Percentiles rank a stretch among this genome's conserved stretches.
Conservation (phyloP, 331 rosid genomes). For the Quercus phellos region DNA sequence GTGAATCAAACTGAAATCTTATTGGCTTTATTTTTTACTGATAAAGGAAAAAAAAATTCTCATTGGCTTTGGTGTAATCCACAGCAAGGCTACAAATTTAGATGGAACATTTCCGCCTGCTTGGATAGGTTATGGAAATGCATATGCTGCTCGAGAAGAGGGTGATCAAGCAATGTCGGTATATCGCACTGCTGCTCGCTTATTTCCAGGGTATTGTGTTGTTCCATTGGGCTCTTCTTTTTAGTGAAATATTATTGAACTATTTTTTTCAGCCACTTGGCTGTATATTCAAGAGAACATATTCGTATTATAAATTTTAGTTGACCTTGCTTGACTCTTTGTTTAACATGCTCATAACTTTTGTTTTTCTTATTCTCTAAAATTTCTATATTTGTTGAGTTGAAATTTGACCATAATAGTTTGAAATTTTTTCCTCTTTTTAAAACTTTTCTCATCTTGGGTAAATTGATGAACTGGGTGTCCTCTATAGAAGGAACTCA, state of each 20-base stretch:
- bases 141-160: constrained; percentile 90
- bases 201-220: constrained; percentile 84
- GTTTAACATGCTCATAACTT: neutral
- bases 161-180: constrained; percentile 99
- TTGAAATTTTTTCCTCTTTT: too few species aligned
- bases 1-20: neutral
- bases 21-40: constrained; percentile 8
- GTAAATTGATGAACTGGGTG: too few species aligned
- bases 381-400: neutral
- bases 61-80: constrained; percentile 7
- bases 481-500: too few species aligned
- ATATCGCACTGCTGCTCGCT: constrained; percentile 96
- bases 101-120: constrained; percentile 95
- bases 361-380: neutral
- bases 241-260: neutral
- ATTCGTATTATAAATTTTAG: neutral
- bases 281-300: neutral
- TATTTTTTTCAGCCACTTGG: constrained; percentile 10
- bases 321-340: neutral
- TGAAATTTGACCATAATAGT: neutral
- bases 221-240: neutral
- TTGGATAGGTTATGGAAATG: constrained; percentile 95
- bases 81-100: constrained; percentile 89
- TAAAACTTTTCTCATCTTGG: too few species aligned
- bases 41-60: neutral